phyloP scores from a whole-genome alignment of 208 protist species.

The Crithidia fasciculata region DNA sequence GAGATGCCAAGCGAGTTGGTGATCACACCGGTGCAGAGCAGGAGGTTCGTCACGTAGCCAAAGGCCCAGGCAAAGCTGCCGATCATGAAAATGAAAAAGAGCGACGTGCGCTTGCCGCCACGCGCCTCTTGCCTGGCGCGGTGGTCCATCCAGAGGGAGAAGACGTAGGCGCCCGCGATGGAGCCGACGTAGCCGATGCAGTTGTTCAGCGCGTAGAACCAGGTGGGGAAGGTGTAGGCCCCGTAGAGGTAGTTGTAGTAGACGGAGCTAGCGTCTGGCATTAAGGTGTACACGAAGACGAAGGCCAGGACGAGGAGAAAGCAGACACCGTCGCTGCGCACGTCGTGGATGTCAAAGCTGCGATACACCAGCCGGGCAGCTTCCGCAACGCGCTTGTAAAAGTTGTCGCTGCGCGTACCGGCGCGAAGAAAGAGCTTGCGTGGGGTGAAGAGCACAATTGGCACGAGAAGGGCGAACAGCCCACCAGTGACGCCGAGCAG shows the following conservation, averaged over 20 bases:
- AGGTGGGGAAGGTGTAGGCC: constrained; percentile 37
- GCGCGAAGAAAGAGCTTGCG: constrained; percentile 31
- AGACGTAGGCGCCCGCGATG: constrained; percentile 48
- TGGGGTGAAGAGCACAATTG: constrained; percentile 31
- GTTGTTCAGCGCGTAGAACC: constrained; percentile 50
- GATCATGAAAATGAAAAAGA: constrained; percentile 54
- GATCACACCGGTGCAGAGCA: constrained; percentile 52
- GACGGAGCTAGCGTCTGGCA: constrained; percentile 42
- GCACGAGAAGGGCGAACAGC: constrained; percentile 33
- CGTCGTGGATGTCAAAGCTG: constrained; percentile 26
- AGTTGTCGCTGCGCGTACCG: constrained; percentile 19
- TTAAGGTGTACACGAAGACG: constrained; percentile 59
- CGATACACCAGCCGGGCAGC: constrained; percentile 12
- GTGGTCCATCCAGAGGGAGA: constrained; percentile 43
- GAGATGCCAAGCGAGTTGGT: constrained; percentile 35
- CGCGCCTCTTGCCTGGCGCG: constrained; percentile 36
- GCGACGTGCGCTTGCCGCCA: constrained; percentile 28
- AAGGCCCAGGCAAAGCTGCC: constrained; percentile 51
- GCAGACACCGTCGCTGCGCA: constrained; percentile 37
- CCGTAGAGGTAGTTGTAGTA: constrained; percentile 58
- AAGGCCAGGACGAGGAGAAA: constrained; percentile 51
- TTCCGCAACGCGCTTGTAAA: constrained; percentile 18
- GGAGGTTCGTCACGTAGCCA: constrained; percentile 52
- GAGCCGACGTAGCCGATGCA: constrained; percentile 41
- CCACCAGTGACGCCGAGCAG: constrained; percentile 33